phyloP scores from a whole-genome alignment of 352 stramenopile genomes.

The Phytophthora hibernalis region DNA sequence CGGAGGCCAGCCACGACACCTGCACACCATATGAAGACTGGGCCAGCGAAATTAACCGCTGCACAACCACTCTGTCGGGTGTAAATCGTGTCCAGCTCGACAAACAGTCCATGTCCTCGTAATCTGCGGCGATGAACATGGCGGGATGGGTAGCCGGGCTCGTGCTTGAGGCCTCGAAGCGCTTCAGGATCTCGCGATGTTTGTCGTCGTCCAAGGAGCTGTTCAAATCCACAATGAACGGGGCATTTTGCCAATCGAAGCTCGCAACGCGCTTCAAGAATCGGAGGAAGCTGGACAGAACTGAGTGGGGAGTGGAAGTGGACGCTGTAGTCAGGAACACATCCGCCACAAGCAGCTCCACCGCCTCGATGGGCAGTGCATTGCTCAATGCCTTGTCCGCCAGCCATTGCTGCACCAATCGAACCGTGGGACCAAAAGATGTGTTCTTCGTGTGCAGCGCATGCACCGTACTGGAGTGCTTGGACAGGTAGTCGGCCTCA shows the following conservation, averaged over 20 bases:
- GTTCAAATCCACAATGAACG: conserved; percentile 82
- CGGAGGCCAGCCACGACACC: conserved; percentile 63
- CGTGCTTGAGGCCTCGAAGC: conserved; percentile 77
- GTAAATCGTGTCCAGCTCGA: conserved; percentile 84
- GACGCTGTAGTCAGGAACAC: conserved; percentile 65
- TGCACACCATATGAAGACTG: conserved; percentile 65
- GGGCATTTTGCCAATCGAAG: conserved; percentile 78
- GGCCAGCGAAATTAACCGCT: conserved; percentile 69
- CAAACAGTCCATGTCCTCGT: conserved; percentile 80
- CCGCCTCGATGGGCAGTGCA: conserved; percentile 64
- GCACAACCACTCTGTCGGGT: conserved; percentile 67
- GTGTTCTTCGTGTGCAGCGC: conserved; percentile 82
- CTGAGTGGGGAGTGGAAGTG: conserved; percentile 68
- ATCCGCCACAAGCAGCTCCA: conserved; percentile 84
- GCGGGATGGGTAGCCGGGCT: conserved; percentile 63
- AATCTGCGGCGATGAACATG: conserved; percentile 83
- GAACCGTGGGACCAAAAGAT: conserved; percentile 80
- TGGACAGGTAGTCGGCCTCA: conserved; percentile 64
- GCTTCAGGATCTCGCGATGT: conserved; percentile 74
- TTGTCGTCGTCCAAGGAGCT: conserved; percentile 63
- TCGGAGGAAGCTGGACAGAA: conserved; percentile 81
- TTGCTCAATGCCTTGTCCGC: conserved; percentile 84
- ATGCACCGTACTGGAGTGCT: conserved; percentile 78
- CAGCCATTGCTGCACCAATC: conserved; percentile 84
- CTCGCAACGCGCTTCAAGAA: conserved; percentile 78